phyloP scores from a whole-genome alignment of 2,329 filamentous ascomycete species.

The Penicillium sp. region DNA sequence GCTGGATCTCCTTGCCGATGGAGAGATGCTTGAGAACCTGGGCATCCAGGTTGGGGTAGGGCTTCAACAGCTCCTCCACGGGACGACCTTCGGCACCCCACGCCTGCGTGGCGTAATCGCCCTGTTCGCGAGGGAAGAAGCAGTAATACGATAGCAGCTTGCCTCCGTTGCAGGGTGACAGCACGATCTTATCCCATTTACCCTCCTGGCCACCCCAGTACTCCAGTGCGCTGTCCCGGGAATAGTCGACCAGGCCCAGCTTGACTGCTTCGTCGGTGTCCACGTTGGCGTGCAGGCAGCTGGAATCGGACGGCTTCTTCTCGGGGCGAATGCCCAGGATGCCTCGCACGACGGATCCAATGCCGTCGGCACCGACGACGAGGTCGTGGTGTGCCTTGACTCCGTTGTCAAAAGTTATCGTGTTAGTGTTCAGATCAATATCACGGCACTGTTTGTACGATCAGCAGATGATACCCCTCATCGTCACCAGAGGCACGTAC shows the following conservation, averaged over 20 bases:
- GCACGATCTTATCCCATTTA: constrained; percentile 67
- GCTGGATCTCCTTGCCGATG: constrained; percentile 62
- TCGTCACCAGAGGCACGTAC: constrained; percentile 29
- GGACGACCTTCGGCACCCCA: constrained; percentile 57
- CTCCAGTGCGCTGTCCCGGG: constrained; percentile 59
- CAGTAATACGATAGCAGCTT: constrained; percentile 67
- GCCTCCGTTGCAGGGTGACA: constrained; percentile 67
- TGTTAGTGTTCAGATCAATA: constrained; percentile 54
- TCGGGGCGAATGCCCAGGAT: constrained; percentile 62
- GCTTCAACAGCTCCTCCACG: constrained; percentile 59
- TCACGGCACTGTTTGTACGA: constrained; percentile 40
- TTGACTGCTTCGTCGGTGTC: constrained; percentile 59
- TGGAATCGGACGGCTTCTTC: constrained; percentile 59
- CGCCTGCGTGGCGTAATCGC: constrained; percentile 60
- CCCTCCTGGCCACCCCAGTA: constrained; percentile 66
- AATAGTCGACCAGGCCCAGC: constrained; percentile 63
- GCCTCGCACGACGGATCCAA: constrained; percentile 63
- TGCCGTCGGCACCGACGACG: constrained; percentile 64
- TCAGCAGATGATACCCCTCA: neutral
- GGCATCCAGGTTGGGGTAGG: constrained; percentile 59
- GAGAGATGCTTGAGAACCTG: constrained; percentile 58
- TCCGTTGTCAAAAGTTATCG: constrained; percentile 56
- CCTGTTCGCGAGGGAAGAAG: constrained; percentile 62
- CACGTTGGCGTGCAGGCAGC: constrained; percentile 66
- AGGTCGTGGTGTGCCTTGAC: constrained; percentile 54